Percentiles rank a stretch among this genome's conserved stretches.
phyloP scores from a whole-genome alignment of 805 yeast genomes.

The Schwanniomyces yamadae region DNA sequence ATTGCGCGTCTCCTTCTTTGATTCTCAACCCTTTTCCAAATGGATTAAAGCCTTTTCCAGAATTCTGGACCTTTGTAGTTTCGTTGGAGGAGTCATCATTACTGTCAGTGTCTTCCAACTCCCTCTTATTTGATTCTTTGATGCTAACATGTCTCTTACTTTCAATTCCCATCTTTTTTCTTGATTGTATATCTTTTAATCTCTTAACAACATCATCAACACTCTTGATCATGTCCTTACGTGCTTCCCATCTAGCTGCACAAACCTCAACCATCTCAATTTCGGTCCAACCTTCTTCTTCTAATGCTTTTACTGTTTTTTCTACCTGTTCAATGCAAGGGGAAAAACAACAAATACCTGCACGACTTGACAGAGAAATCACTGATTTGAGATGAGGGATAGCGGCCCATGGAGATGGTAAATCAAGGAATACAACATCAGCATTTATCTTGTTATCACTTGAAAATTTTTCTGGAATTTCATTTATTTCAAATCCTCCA shows the following conservation, averaged over 20 bases:
- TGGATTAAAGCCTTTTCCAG: conserved; percentile 70
- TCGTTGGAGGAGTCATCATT: conserved; percentile 12
- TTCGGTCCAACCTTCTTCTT: conserved; percentile 74
- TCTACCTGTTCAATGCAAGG: conserved; percentile 98
- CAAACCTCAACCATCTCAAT: conserved; percentile 92
- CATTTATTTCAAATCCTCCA: conserved; percentile 67
- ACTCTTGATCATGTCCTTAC: conserved; percentile 81
- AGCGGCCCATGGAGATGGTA: conserved; percentile 98
- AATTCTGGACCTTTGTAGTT: conserved; percentile 33
- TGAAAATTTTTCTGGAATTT: conserved; percentile 24
- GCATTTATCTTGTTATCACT: conserved; percentile 47
- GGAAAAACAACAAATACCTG: conserved; percentile 88
- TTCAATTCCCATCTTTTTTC: conserved; percentile 64
- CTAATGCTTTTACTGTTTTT: conserved; percentile 74
- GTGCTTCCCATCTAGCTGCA: conserved; percentile 83
- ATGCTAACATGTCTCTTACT: conserved; percentile 45
- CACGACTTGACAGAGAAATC: conserved; percentile 50
- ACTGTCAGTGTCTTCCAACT: conserved; percentile 19
- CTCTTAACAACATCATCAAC: conserved; percentile 76
- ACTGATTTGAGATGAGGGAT: conserved; percentile 70
- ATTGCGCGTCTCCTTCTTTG: conserved; percentile 81
- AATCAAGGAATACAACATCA: conserved; percentile 78
- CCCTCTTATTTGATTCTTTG: conserved; percentile 22
- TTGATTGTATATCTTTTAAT: conserved; percentile 71
- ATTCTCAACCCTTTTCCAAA: conserved; percentile 88